Conservation (phyloP, 768 basidiomycete genomes). For the Termitomyces sp. region DNA sequence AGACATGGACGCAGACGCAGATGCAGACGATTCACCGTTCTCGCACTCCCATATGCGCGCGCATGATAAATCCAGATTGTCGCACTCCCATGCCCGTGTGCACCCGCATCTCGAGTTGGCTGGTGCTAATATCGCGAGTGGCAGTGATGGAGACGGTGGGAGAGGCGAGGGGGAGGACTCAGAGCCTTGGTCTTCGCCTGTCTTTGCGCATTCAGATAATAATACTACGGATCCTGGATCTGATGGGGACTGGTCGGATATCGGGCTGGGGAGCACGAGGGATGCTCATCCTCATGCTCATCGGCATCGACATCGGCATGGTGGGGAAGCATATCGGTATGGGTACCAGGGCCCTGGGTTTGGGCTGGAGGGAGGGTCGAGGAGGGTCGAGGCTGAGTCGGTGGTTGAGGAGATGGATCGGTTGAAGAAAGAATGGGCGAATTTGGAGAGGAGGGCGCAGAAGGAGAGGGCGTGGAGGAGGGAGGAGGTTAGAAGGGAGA, state of each 20-base stretch:
- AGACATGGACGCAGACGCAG: not conserved
- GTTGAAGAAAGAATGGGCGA: conserved; percentile 13
- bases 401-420: conserved; percentile 15
- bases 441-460: conserved; percentile 15
- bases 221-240: conserved; percentile 11
- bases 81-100: not conserved
- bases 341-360: conserved; percentile 22
- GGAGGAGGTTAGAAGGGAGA: conserved; percentile 20
- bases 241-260: conserved; percentile 10
- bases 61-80: not conserved
- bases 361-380: not conserved
- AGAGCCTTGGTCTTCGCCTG: conserved; percentile 36
- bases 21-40: not conserved
- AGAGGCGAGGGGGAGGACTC: conserved; percentile 8
- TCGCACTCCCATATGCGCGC: not conserved
- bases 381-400: conserved; percentile 5
- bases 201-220: conserved; percentile 36
- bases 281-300: too few species aligned
- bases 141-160: too few species aligned
- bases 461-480: conserved; percentile 21
- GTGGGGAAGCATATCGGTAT: conserved; percentile 21
- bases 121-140: not conserved
- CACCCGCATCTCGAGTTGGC: conserved; percentile 8
- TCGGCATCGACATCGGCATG: conserved; percentile 15
- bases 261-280: conserved; percentile 2